Conservation (phyloP, 2,329 filamentous ascomycete genomes). For the Fusarium hainanense region DNA sequence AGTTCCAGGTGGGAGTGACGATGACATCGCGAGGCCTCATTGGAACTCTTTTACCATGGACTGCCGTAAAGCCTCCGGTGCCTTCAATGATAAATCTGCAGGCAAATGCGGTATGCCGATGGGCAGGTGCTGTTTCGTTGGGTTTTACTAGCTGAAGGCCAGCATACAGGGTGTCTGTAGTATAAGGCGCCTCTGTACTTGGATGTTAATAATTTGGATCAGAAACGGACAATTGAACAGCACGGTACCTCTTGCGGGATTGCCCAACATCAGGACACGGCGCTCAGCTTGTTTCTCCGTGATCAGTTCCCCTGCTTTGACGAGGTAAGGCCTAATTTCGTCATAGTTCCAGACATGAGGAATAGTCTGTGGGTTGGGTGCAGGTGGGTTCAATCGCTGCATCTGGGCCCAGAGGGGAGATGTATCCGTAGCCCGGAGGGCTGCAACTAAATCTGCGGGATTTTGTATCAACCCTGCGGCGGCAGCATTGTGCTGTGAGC, state of each 20-base stretch:
- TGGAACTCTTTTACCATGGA: conserved; percentile 63
- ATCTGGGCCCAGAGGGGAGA: conserved; percentile 61
- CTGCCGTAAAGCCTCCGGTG: conserved; percentile 63
- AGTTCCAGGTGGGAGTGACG: conserved; percentile 69
- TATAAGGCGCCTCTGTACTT: conserved; percentile 59
- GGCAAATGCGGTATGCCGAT: conserved; percentile 66
- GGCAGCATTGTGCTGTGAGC: accelerated
- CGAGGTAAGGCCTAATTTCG: conserved; percentile 48
- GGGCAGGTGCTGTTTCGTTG: conserved; percentile 65
- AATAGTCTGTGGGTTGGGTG: conserved; percentile 55
- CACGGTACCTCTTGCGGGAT: conserved; percentile 54
- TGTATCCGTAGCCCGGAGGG: conserved; percentile 11
- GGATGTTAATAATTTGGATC: conserved; percentile 25
- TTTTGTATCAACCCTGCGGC: neutral
- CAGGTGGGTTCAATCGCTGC: conserved; percentile 57
- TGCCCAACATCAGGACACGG: conserved; percentile 55
- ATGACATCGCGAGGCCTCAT: conserved; percentile 66
- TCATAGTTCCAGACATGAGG: conserved; percentile 55
- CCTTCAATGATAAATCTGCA: conserved; percentile 68
- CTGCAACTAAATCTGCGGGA: neutral
- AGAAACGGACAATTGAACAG: neutral
- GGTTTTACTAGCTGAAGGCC: conserved; percentile 67
- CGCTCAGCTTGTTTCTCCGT: conserved; percentile 55
- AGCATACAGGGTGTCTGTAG: conserved; percentile 67
- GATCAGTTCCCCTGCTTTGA: conserved; percentile 50